Conservation (phyloP, 2,329 filamentous ascomycete species). For the Venturia carpophila region DNA sequence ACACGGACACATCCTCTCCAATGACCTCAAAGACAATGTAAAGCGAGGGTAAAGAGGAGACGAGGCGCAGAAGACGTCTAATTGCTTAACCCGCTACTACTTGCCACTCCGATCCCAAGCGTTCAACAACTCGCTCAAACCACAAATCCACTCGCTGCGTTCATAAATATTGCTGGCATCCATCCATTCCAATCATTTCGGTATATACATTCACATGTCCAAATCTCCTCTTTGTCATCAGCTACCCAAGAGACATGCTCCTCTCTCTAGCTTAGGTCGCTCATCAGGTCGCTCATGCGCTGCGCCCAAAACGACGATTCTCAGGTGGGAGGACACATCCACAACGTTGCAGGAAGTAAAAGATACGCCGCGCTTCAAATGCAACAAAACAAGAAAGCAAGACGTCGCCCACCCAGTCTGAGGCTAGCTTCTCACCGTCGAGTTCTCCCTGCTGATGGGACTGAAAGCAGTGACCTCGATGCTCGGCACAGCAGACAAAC, state of each 20-base stretch:
- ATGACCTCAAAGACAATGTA: too few species aligned
- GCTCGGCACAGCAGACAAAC: slow-evolving; percentile 11
- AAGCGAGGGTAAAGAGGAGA: too few species aligned
- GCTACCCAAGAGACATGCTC: background rate
- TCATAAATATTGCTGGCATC: background rate
- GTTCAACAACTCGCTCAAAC: too few species aligned
- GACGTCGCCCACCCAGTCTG: background rate
- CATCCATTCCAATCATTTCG: slow-evolving; percentile 3
- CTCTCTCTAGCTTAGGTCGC: background rate
- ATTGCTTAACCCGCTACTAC: too few species aligned
- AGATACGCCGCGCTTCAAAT: slow-evolving; percentile 6
- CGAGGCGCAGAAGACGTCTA: too few species aligned
- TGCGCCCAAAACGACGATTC: background rate
- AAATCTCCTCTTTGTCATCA: background rate
- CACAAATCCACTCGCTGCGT: background rate
- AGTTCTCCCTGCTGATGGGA: background rate
- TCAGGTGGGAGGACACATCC: background rate
- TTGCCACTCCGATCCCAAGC: too few species aligned
- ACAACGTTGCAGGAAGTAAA: background rate
- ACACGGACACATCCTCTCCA: too few species aligned
- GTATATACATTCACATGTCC: background rate
- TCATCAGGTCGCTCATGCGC: background rate
- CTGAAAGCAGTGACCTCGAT: slow-evolving; percentile 16
- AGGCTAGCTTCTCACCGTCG: background rate
- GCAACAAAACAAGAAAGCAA: background rate